Evolutionary conservation across 169 alveolate species (phyloP).

Genomic region (Eimeria sp.): DNA sequence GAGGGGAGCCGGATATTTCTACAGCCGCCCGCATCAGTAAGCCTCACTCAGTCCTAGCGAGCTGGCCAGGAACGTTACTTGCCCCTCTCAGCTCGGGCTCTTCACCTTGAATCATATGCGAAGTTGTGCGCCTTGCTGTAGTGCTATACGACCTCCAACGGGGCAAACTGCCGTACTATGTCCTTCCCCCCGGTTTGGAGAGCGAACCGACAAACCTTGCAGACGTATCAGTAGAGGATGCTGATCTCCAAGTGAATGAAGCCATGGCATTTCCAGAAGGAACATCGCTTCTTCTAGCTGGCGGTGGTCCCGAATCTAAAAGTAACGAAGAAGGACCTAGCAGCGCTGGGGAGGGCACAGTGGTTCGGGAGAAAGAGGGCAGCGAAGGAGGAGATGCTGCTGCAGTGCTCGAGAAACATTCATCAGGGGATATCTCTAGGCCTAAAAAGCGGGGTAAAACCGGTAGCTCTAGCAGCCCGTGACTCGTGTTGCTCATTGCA

Average conservation of each 20-base stretch:
- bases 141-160: slow-evolving; percentile 96
- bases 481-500: neutral
- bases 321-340: neutral
- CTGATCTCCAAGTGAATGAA: neutral
- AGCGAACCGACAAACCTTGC: neutral
- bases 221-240: neutral
- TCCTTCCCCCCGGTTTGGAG: slow-evolving; percentile 89
- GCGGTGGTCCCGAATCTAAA: neutral
- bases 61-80: neutral
- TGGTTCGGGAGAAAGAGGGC: neutral
- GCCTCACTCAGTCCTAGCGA: neutral
- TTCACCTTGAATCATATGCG: neutral
- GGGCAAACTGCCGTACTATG: slow-evolving; percentile 96
- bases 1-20: slow-evolving; percentile 96
- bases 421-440: neutral
- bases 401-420: neutral
- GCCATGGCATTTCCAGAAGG: slow-evolving; percentile 45
- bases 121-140: neutral
- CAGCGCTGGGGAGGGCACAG: neutral
- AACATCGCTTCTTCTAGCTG: neutral
- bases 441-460: slow-evolving; percentile 32
- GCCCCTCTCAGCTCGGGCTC: neutral
- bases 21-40: slow-evolving; percentile 92
- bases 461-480: neutral
- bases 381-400: neutral